Conservation (phyloP, 176 grass and related monocot genomes). For the Triticum turgidum region DNA sequence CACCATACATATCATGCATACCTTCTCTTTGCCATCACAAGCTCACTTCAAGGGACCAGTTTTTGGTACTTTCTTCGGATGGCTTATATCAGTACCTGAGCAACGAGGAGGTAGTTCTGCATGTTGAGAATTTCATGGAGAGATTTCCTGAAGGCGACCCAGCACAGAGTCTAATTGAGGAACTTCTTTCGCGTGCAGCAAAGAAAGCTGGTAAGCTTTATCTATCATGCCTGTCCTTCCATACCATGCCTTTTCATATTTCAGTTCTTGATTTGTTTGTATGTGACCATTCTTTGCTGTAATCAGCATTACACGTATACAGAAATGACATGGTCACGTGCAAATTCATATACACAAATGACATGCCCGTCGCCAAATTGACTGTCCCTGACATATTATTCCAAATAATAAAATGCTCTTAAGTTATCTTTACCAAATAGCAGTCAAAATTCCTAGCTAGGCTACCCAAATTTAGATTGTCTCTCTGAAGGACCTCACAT, state of each 20-base stretch:
- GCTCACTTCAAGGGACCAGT: slow-evolving; percentile 60
- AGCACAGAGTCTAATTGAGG: slow-evolving; percentile 94
- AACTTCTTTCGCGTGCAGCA: slow-evolving; percentile 79
- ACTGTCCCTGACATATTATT: background rate
- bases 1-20: slow-evolving; percentile 76
- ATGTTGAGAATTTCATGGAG: slow-evolving; percentile 94
- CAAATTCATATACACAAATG: slow-evolving; percentile 4
- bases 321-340: background rate
- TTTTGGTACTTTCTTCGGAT: slow-evolving; percentile 95
- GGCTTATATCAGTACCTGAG: slow-evolving; percentile 91
- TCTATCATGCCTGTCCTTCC: background rate
- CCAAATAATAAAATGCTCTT: background rate
- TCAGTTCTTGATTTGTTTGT: slow-evolving; percentile 18
- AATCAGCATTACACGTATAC: background rate
- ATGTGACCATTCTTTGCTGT: background rate
- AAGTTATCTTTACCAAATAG: background rate
- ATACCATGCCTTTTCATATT: background rate
- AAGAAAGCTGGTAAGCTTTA: slow-evolving; percentile 79
- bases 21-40: slow-evolving; percentile 84
- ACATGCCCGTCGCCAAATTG: background rate
- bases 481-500: background rate
- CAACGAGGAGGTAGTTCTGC: slow-evolving; percentile 89
- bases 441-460: background rate
- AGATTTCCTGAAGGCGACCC: slow-evolving; percentile 90
- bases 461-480: background rate